Percentiles rank a stretch among this genome's conserved stretches.
Conservation (phyloP, 2,329 filamentous ascomycete genomes). For the Huntiella decipiens region DNA sequence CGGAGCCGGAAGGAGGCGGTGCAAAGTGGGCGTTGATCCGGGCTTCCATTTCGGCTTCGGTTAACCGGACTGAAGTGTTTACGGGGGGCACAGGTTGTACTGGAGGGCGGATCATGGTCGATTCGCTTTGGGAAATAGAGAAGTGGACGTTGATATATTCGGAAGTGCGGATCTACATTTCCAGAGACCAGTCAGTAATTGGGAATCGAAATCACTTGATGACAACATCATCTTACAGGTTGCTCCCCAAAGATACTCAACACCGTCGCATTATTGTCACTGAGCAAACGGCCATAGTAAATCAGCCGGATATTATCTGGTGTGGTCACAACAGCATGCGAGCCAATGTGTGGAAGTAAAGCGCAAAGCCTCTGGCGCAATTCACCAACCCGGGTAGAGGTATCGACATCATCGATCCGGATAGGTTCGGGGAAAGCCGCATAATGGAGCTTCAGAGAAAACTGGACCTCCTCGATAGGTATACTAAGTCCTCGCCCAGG, state of each 20-base stretch:
- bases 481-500: not conserved
- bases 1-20: not conserved
- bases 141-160: slow-evolving; percentile 9
- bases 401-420: slow-evolving; percentile 28
- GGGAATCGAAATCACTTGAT: slow-evolving; percentile 5
- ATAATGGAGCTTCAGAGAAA: slow-evolving; percentile 40
- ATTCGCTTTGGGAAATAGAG: slow-evolving; percentile 6
- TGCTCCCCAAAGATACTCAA: slow-evolving; percentile 37
- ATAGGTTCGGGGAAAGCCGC: slow-evolving; percentile 34
- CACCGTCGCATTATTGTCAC: slow-evolving; percentile 35
- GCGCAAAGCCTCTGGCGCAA: slow-evolving; percentile 40
- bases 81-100: slow-evolving; percentile 3
- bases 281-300: slow-evolving; percentile 36
- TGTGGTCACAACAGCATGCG: slow-evolving; percentile 11
- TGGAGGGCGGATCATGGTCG: not conserved
- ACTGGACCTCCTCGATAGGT: slow-evolving; percentile 20
- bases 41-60: slow-evolving; percentile 10
- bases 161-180: slow-evolving; percentile 6
- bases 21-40: slow-evolving; percentile 9
- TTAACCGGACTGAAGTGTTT: slow-evolving; percentile 8
- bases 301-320: slow-evolving; percentile 41
- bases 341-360: slow-evolving; percentile 27
- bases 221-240: slow-evolving; percentile 21
- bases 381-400: slow-evolving; percentile 33
- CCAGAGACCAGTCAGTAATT: not conserved